Evolutionary conservation across 2,329 filamentous ascomycete species (phyloP), one percentile per base, ranked within the genome.

Genomic region (Sphaerostilbella broomeana): DNA sequence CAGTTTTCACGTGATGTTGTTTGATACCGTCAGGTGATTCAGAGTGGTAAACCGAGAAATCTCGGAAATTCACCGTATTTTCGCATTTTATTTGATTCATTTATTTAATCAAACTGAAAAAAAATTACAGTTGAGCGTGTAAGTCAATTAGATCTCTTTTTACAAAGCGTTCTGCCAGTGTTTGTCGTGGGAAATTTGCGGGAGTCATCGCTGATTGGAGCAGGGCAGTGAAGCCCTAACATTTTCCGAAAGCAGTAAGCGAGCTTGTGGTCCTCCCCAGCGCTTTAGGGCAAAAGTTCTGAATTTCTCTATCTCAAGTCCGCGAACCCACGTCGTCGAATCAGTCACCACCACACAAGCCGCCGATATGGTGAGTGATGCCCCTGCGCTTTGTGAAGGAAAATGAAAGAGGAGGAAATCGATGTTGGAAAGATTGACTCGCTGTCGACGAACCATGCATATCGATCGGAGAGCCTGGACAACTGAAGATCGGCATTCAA

Each of bases 301-400:
- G 62, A 66, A 66, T 63, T 64, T 65, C 60, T 63, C 61, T 61
- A 61, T 57, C 59, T 55, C 64, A 69, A n/a, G 62, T 61, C 62
- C 60, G 61, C 62, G 60, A 63, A 64, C 61, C 60, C 63, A 69
- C 67, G 64, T 65, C 65, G 65, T 64, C 68, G 70, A 72, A 65
- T 64, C 67, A 68, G 66, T 69, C 69, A 70, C 64, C 63, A 65
- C 67, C 62, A 63, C 60, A 62, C 66, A 67, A 62, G 57, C 64
- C 68, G 67, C 63, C 67, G 69, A 74, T 67, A 77, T 77, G 73
- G 73, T 77, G 67, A 65, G 67, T 70, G 50, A 24, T 28, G 18
- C 35, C 26, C 19, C n/a, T 36, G 27, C 28, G 26, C 18, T 32
- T 33, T 3, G n/a, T 10, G 17, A 26, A 25, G 28, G 24, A 12